A percentile compares a stretch with the other conserved stretches of the same genome.
Evolutionary conservation across 139 green algal genomes (phyloP).

Genomic region (Chlorella ohadii): DNA sequence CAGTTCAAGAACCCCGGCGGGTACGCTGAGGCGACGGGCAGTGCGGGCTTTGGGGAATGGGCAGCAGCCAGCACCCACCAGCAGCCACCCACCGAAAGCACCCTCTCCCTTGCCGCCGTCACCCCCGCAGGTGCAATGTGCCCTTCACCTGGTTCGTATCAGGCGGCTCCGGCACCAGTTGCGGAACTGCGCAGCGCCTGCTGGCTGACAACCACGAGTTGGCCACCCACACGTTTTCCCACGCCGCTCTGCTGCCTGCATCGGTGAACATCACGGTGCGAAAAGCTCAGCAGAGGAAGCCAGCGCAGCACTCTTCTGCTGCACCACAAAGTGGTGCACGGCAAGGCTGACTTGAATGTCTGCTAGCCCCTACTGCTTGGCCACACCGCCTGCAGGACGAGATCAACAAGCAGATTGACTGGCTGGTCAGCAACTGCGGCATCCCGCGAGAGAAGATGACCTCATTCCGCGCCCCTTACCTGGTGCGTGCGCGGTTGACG

Average conservation of each 20-base stretch:
- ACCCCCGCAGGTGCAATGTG: neutral
- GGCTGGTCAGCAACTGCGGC: neutral
- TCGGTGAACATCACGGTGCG: neutral
- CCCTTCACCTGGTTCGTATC: neutral
- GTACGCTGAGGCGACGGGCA: neutral
- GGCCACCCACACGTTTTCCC: slow-evolving; percentile 15
- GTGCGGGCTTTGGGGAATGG: no score
- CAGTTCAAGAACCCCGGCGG: neutral
- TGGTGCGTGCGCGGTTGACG: neutral
- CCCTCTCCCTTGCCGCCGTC: neutral
- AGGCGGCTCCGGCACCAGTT: neutral
- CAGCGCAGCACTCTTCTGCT: no score
- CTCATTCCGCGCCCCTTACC: slow-evolving; percentile 1
- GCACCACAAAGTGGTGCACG: no score
- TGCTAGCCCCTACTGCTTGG: no score
- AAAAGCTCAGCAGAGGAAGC: no score
- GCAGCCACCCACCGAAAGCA: no score
- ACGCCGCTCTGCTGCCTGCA: neutral
- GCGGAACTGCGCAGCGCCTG: neutral
- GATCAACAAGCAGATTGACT: neutral
- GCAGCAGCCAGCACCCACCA: no score
- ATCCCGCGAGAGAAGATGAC: neutral
- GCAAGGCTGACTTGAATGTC: no score
- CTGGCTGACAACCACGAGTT: slow-evolving; percentile 28
- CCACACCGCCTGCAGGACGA: neutral